Percentiles rank a stretch among this genome's conserved stretches.
phyloP scores from a whole-genome alignment of 202 grass and related monocot species.

The Bolboschoenoplectus hybrid region DNA sequence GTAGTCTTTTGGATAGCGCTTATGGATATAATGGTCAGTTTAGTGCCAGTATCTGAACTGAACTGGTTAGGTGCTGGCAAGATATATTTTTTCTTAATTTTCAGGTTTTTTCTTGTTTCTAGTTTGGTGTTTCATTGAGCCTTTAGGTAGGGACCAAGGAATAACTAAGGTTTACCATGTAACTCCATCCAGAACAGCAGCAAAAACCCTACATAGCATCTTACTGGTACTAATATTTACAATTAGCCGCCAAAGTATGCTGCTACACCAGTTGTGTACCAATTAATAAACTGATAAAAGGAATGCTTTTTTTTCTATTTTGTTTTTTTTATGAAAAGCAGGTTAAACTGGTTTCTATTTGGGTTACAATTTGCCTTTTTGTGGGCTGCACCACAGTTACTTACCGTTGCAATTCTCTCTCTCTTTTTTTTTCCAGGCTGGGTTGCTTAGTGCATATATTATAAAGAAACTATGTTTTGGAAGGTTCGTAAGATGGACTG shows the following conservation, averaged over 20 bases:
- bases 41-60: neutral
- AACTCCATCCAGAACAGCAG: neutral
- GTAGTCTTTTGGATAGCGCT: neutral
- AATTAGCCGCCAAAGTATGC: conserved; percentile 9
- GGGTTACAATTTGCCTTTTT: conserved; percentile 30
- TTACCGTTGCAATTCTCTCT: neutral
- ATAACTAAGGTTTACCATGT: neutral
- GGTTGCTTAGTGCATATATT: conserved; percentile 84
- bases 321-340: conserved; percentile 37
- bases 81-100: neutral
- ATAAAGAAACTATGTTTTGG: conserved; percentile 90
- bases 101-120: neutral
- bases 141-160: neutral
- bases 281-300: neutral
- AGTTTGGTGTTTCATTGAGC: conserved; percentile 19
- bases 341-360: conserved; percentile 27
- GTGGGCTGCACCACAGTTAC: neutral
- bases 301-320: neutral
- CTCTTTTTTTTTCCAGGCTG: conserved; percentile 57
- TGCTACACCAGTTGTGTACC: neutral
- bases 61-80: conserved; percentile 6
- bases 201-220: neutral
- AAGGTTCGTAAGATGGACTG: conserved; percentile 57
- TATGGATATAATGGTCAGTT: conserved; percentile 4
- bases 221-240: neutral